Base-by-base conservation (phyloP, 1,284 basidiomycete species). In the Puccinia polysora region DNA sequence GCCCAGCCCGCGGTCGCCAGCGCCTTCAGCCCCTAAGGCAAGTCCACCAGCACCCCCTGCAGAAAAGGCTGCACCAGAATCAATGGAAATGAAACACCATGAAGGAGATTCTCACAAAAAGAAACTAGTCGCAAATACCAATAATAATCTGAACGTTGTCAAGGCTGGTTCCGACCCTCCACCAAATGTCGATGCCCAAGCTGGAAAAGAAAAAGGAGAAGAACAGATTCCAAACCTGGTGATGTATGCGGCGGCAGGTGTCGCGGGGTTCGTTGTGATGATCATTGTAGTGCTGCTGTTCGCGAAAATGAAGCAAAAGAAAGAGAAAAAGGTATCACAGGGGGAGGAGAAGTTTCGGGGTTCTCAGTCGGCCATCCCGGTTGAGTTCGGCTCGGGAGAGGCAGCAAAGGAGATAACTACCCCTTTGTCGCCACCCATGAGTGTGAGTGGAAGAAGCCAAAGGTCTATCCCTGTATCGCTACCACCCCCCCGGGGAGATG, bases 391-490 rank as follows among this genome's bases (percentile, higher is more conserved):
- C 2, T 23, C 58, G 1, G n/a, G 20, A 30, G 38, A 45, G 43
- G 25, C 25, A 23, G 58, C 58, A 60, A 60, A 15, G 7, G n/a
- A 60, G 38, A 60, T 60, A 14, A 45, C 58, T 2, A 36, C 32
- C 18, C 53, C 53, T n/a, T 28, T 56, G 38, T 56, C 53, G 23
- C 58, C 36, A 43, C 58, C 58, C 14, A 43, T 60, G 36, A 60
- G 58, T 25, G 28, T 60, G 18, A 60, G 32, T 60, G 58, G 38
- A 60, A 60, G 40, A 15, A 45, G 58, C 23, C 8, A 60, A 25
- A 25, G 58, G 38, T 34, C 34, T 60, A 45, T 60, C 28, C 38
- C 58, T 23, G 58, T 60, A 15, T 34, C 38, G 1, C 40, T 60
- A 23, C 58, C 58, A 30, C 34, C 40, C 3, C 58, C 38, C n/a